phyloP scores from a whole-genome alignment of 345 rosid genomes.

The Raphanus sativus region DNA sequence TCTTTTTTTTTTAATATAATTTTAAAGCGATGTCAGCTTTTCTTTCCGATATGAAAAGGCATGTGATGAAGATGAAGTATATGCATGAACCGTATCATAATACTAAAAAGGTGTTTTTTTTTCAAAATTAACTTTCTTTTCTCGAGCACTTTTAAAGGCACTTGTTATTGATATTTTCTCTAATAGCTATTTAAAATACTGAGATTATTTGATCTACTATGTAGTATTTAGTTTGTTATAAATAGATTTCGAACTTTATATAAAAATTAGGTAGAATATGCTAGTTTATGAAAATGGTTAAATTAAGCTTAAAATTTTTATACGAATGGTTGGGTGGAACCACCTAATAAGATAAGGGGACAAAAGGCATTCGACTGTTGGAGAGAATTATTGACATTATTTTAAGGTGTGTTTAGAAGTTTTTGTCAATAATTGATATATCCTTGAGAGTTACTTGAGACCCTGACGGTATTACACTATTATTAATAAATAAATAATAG shows the following conservation, averaged over 20 bases:
- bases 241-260: not conserved
- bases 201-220: not conserved
- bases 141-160: not conserved
- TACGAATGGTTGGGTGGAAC: slow-evolving; percentile 28
- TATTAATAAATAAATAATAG: not conserved
- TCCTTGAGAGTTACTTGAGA: not conserved
- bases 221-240: not conserved
- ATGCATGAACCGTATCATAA: slow-evolving; percentile 7
- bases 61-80: not conserved
- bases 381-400: slow-evolving; percentile 29
- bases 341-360: slow-evolving; percentile 23
- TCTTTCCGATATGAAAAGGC: not conserved
- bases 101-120: not conserved
- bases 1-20: not conserved
- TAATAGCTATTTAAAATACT: not conserved
- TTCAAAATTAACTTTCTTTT: not conserved
- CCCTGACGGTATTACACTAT: not conserved
- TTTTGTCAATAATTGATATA: slow-evolving; percentile 23
- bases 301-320: not conserved
- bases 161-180: not conserved
- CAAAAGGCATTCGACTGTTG: slow-evolving; percentile 37
- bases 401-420: not conserved
- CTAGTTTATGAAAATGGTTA: not conserved
- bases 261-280: not conserved
- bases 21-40: not conserved